These are phyloP conservation scores for Pulveroboletus sp. DNA, from an alignment of 768 basidiomycete genomes.

Conservation along the genomic window DNA sequence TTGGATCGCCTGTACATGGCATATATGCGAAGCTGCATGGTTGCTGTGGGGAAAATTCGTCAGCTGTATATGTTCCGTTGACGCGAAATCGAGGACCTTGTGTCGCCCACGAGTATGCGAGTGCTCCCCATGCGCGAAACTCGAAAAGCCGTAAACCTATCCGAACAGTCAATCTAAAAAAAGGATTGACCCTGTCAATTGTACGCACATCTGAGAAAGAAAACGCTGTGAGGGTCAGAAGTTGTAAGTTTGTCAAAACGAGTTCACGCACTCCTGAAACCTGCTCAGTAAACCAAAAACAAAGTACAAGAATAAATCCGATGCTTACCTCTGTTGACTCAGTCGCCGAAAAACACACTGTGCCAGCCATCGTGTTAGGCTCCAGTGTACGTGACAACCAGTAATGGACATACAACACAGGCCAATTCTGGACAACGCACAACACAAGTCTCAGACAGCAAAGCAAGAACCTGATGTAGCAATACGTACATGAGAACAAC, in stretches of 20 bases:
- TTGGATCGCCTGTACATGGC: slow-evolving; percentile 30
- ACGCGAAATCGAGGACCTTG: slow-evolving; percentile 21
- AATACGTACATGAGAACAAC: slow-evolving; percentile 25
- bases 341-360: slow-evolving; percentile 22
- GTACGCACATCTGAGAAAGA: slow-evolving; percentile 21
- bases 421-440: slow-evolving; percentile 10
- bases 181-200: background rate
- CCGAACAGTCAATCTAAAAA: background rate
- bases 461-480: background rate
- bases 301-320: background rate
- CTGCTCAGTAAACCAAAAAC: slow-evolving; percentile 1
- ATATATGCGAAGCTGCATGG: slow-evolving; percentile 33
- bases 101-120: slow-evolving; percentile 30
- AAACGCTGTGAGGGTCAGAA: background rate
- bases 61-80: background rate
- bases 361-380: background rate
- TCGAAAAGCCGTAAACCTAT: slow-evolving; percentile 27
- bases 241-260: background rate
- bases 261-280: slow-evolving; percentile 22
- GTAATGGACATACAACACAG: slow-evolving; percentile 15
- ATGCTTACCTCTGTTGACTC: slow-evolving; percentile 17
- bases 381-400: background rate
- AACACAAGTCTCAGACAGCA: slow-evolving; percentile 3
- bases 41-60: slow-evolving; percentile 17
- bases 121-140: slow-evolving; percentile 33